These are phyloP conservation scores for Phytophthora foliorum DNA, from an alignment of 352 stramenopile species.

Conservation along the genomic window DNA sequence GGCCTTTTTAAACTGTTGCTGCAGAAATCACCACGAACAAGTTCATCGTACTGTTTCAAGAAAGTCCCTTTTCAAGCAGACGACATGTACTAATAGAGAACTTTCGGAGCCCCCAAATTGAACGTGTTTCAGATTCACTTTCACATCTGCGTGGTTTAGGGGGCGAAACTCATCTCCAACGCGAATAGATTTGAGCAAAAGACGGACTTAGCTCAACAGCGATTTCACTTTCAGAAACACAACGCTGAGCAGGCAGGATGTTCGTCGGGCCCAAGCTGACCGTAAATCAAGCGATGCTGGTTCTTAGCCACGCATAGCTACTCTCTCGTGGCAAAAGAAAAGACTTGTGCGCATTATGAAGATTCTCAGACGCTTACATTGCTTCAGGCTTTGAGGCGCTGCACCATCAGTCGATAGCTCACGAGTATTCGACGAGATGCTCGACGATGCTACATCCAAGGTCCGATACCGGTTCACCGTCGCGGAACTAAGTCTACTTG, in stretches of 20 bases:
- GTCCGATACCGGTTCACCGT: neutral
- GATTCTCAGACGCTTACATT: neutral
- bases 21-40: too few species aligned
- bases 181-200: conserved; percentile 3
- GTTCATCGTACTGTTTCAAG: too few species aligned
- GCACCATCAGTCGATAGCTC: neutral
- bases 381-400: neutral
- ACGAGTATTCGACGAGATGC: neutral
- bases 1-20: too few species aligned
- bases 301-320: neutral
- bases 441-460: neutral
- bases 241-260: neutral
- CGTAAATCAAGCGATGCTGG: neutral
- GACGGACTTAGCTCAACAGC: conserved; percentile 6
- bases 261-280: conserved; percentile 2
- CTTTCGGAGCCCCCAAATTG: conserved; percentile 3
- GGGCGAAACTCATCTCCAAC: neutral
- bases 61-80: too few species aligned
- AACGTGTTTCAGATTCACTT: conserved; percentile 10
- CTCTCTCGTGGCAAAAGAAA: conserved; percentile 1
- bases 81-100: conserved; percentile 9
- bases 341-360: neutral
- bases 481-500: neutral
- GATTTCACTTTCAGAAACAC: neutral
- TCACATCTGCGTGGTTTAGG: conserved; percentile 3